Percentiles rank a stretch among this genome's conserved stretches.
Evolutionary conservation across 768 basidiomycete species (phyloP).

Genomic region (Sporobolomyces phaffii): DNA sequence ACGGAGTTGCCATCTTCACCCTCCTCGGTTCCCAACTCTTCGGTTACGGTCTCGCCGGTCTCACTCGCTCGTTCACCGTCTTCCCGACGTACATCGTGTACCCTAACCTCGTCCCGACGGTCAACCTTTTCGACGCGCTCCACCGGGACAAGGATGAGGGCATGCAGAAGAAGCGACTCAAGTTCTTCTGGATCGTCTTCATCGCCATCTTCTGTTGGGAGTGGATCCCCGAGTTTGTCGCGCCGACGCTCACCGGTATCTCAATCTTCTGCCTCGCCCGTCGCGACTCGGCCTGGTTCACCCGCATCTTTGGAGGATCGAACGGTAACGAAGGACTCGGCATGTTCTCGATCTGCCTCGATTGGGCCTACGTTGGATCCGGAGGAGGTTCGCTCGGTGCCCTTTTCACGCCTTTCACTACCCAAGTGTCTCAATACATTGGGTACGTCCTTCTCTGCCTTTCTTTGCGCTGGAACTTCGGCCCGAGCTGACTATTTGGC

Average conservation of each 20-base stretch:
- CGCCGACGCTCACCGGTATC: constrained; percentile 39
- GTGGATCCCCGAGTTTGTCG: constrained; percentile 38
- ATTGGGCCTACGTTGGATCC: constrained; percentile 42
- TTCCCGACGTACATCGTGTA: constrained; percentile 40
- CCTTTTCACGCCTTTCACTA: constrained; percentile 45
- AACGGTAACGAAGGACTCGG: constrained; percentile 48
- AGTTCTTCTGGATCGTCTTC: constrained; percentile 45
- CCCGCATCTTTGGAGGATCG: constrained; percentile 49
- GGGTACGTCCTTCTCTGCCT: constrained; percentile 19
- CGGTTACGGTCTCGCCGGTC: constrained; percentile 43
- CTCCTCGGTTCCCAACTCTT: constrained; percentile 44
- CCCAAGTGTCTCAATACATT: constrained; percentile 42
- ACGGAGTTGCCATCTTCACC: constrained; percentile 41
- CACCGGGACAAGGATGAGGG: constrained; percentile 42
- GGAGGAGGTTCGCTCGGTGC: constrained; percentile 39
- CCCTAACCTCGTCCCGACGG: constrained; percentile 26
- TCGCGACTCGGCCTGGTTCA: constrained; percentile 43
- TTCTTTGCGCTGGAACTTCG: too few species aligned
- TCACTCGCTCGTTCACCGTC: constrained; percentile 41
- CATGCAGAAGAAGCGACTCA: constrained; percentile 41
- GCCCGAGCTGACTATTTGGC: background rate
- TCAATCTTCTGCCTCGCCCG: constrained; percentile 47
- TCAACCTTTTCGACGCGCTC: constrained; percentile 44
- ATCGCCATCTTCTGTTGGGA: constrained; percentile 41
- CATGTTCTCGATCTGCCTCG: constrained; percentile 40